Conservation (phyloP, 1,284 basidiomycete genomes). For the Marasmius oreades region DNA sequence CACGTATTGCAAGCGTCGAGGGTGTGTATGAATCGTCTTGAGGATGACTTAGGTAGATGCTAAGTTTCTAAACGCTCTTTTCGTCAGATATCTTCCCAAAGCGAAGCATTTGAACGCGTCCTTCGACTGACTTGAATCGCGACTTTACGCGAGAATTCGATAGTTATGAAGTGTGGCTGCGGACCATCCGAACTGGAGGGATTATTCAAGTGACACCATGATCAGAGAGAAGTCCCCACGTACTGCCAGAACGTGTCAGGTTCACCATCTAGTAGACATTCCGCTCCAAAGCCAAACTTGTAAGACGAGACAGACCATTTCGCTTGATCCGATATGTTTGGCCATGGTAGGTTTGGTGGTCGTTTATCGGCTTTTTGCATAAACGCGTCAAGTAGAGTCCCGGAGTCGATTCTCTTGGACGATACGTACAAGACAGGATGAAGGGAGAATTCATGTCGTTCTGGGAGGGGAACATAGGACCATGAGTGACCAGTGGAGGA, state of each 20-base stretch:
- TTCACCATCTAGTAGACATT: constrained; percentile 86
- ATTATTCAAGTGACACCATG: neutral
- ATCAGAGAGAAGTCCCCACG: constrained; percentile 30
- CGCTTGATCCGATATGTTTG: constrained; percentile 80
- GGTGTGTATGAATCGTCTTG: constrained; percentile 98
- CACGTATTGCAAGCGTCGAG: constrained; percentile 83
- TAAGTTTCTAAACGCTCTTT: constrained; percentile 71
- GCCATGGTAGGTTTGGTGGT: constrained; percentile 58
- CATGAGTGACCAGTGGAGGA: constrained; percentile 4
- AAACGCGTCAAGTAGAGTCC: no score
- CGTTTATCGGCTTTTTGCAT: constrained; percentile 27
- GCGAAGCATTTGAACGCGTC: neutral
- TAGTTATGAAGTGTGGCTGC: constrained; percentile 93
- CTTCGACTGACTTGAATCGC: constrained; percentile 71
- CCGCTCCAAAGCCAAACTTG: constrained; percentile 95
- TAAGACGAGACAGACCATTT: constrained; percentile 97
- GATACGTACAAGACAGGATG: constrained; percentile 11
- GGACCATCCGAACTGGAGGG: constrained; percentile 86
- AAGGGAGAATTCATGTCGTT: constrained; percentile 16
- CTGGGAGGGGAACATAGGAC: constrained; percentile 8
- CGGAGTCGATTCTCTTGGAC: no score
- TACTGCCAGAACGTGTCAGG: constrained; percentile 98
- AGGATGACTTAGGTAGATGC: constrained; percentile 82
- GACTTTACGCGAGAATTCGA: constrained; percentile 91
- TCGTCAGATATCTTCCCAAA: neutral